Percentiles rank a stretch among this genome's conserved stretches.
Evolutionary conservation across 2,329 filamentous ascomycete species (phyloP).

Genomic region (Botrytis sinoallii): DNA sequence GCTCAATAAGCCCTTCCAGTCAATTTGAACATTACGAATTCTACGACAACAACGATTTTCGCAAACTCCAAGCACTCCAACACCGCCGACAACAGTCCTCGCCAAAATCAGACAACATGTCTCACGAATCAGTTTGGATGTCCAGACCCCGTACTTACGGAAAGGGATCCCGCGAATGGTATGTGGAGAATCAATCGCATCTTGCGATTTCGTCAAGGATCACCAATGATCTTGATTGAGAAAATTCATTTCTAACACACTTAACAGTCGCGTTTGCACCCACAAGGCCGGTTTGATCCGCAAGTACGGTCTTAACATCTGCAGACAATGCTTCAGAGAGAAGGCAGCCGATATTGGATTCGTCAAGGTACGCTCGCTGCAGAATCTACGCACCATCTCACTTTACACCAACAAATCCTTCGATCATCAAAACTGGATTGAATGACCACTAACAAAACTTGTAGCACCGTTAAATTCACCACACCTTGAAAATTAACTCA

Average conservation of each 20-base stretch:
- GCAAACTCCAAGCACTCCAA: constrained; percentile 18
- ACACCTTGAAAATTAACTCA: constrained; percentile 10
- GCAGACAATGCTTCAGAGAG: constrained; percentile 77
- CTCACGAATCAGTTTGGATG: constrained; percentile 98
- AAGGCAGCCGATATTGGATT: constrained; percentile 71
- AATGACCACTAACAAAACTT: constrained; percentile 12
- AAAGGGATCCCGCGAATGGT: constrained; percentile 94
- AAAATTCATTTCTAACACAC: constrained; percentile 21
- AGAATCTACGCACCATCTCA: not conserved
- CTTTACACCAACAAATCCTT: not conserved
- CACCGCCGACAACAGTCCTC: constrained; percentile 26
- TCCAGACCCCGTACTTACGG: constrained; percentile 95
- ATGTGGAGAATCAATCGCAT: constrained; percentile 45
- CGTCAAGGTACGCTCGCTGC: constrained; percentile 57
- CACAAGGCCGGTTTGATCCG: constrained; percentile 99
- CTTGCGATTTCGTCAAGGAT: constrained; percentile 1
- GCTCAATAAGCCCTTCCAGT: constrained; percentile 16
- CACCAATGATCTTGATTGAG: not conserved
- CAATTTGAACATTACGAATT: constrained; percentile 1
- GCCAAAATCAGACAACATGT: constrained; percentile 53
- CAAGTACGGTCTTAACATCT: constrained; percentile 96
- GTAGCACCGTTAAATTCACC: constrained; percentile 34
- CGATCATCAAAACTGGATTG: not conserved
- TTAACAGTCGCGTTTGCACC: constrained; percentile 73
- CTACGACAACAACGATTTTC: constrained; percentile 11